phyloP scores from a whole-genome alignment of 441 rosid genomes.

The Eutrema salsugineum region DNA sequence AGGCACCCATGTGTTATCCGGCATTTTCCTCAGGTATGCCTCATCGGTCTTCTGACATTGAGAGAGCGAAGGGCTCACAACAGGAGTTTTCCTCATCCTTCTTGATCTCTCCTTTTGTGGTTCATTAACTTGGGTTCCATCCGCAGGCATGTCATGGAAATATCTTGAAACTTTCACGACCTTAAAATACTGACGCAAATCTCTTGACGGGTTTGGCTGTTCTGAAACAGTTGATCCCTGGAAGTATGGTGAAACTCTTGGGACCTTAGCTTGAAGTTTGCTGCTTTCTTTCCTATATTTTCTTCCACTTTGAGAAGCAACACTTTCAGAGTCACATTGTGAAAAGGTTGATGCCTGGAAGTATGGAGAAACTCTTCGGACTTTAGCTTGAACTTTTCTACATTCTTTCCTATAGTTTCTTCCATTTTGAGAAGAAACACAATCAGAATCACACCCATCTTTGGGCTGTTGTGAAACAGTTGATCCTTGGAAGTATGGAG shows the following conservation, averaged over 20 bases:
- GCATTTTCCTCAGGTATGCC: slow-evolving; percentile 50
- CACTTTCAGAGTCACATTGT: slow-evolving; percentile 1
- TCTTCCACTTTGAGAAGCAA: not conserved
- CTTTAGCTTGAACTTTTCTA: slow-evolving; percentile 1
- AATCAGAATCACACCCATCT: not conserved
- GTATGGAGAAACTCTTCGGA: slow-evolving; percentile 20
- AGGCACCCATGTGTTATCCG: slow-evolving; percentile 57
- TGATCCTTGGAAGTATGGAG: slow-evolving; percentile 1
- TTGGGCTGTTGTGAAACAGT: not conserved
- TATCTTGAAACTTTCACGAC: slow-evolving; percentile 40
- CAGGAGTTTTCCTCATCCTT: slow-evolving; percentile 23
- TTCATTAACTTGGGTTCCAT: not conserved
- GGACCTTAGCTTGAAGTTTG: not conserved
- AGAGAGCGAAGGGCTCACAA: slow-evolving; percentile 26
- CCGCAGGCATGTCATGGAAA: slow-evolving; percentile 15
- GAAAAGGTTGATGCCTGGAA: not conserved
- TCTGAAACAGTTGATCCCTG: not conserved
- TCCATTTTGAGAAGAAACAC: slow-evolving; percentile 9
- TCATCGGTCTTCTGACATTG: slow-evolving; percentile 44
- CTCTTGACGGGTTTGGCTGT: not conserved
- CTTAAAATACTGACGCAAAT: not conserved
- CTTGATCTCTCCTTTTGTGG: not conserved
- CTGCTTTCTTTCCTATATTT: not conserved
- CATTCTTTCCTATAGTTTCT: not conserved
- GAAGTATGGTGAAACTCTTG: slow-evolving; percentile 11